phyloP scores from a whole-genome alignment of 495 filamentous ascomycete species.

The Jackrogersella minutella region DNA sequence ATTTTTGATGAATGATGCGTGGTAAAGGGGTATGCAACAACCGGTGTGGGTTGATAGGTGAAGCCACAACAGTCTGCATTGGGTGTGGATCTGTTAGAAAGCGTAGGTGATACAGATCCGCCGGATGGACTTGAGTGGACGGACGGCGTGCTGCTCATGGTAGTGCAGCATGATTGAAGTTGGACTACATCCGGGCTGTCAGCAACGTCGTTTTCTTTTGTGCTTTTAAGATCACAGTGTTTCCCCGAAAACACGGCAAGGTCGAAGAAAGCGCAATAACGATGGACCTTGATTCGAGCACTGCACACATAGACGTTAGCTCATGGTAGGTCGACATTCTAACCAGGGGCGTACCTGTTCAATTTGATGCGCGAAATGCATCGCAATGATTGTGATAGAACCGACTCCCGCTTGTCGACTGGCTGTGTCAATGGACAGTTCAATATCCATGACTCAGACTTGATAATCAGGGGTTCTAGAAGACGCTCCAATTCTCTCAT shows the following conservation, averaged over 20 bases:
- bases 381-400: conserved; percentile 60
- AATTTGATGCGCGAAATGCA: conserved; percentile 66
- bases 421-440: conserved; percentile 50
- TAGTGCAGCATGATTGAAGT: conserved; percentile 42
- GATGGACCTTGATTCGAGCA: conserved; percentile 68
- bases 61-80: conserved; percentile 46
- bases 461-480: conserved; percentile 57
- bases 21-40: conserved; percentile 59
- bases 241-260: conserved; percentile 66
- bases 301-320: conserved; percentile 47
- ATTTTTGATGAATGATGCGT: conserved; percentile 63
- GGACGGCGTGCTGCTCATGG: conserved; percentile 44
- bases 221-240: conserved; percentile 64
- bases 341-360: conserved; percentile 54
- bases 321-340: neutral
- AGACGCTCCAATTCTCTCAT: conserved; percentile 65
- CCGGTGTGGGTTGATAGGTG: conserved; percentile 47
- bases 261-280: conserved; percentile 67
- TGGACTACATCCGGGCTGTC: conserved; percentile 35
- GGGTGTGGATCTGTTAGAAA: conserved; percentile 48
- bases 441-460: conserved; percentile 55
- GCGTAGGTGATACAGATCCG: conserved; percentile 46
- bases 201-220: conserved; percentile 41
- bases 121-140: conserved; percentile 48
- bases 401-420: conserved; percentile 54